Conservation (phyloP, 345 rosid genomes). For the Eucalyptus regnans region DNA sequence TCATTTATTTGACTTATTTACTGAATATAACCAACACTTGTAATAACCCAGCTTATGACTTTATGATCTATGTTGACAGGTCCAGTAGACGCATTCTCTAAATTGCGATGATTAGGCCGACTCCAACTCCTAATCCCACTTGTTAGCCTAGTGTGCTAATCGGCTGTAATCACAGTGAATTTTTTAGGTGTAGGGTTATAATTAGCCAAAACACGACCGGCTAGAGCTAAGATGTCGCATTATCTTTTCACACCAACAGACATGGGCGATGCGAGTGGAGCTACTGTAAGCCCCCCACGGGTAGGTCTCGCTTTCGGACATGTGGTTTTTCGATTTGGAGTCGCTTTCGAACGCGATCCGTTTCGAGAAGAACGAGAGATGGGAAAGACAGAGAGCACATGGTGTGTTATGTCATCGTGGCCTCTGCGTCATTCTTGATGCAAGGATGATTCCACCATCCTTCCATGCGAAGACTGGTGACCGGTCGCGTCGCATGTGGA, state of each 20-base stretch:
- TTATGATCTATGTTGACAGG: background rate
- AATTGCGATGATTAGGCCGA: background rate
- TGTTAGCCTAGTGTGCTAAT: background rate
- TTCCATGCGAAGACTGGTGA: background rate
- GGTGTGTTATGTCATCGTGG: background rate
- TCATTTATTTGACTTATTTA: too few relatives aligned
- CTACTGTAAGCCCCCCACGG: background rate
- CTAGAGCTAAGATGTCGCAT: background rate
- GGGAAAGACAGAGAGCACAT: background rate
- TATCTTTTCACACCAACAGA: background rate
- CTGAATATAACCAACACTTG: too few relatives aligned
- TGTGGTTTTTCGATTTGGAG: background rate
- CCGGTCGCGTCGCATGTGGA: background rate
- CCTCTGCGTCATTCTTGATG: background rate
- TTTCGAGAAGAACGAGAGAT: background rate
- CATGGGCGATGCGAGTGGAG: background rate
- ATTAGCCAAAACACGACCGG: background rate
- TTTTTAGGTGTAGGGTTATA: background rate
- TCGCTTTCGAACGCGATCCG: background rate
- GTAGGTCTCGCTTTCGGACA: background rate
- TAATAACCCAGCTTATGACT: background rate
- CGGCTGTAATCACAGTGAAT: background rate
- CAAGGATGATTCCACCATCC: background rate
- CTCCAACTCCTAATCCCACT: background rate
- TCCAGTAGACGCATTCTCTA: background rate